Evolutionary conservation across 1,139 yeast genomes (phyloP), one percentile per base, ranked within the genome.

Genomic region (Sugiyamaella novakii): DNA sequence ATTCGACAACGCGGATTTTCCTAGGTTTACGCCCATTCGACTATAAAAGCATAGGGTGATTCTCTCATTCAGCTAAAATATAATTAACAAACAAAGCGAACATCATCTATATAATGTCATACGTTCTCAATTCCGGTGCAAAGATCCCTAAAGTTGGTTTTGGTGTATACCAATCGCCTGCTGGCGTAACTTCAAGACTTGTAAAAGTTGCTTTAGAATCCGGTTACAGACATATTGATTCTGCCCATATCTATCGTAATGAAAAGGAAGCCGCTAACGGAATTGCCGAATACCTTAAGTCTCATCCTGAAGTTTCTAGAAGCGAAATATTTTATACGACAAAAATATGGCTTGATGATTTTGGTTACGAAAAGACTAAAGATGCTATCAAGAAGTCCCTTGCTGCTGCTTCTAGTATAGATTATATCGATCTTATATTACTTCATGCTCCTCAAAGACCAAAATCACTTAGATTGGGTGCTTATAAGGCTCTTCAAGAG

Each of bases 141-240:
- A 58, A 66, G 1, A 78, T 83, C 46, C 88, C 88, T 15, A 68
- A 71, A 1, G 66, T 82, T 18, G 87, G 84, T 0, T 68, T 80
- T n/a, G 87, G 88, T 1, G 75, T 79, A 3, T 82, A 78, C 69
- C 63, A 70, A 50, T 66, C 80, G 1, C 70, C 74, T 46, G 53
- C 59, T 1, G 58, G 56, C 6, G 48, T 30, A 37, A 24, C 43
- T 6, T 10, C 44, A 10, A 21, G 15, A 25, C 75, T 74, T 40
- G 64, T 72, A 59, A 17, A 29, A 21, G 24, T 25, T 14, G 54
- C 54, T 10, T 15, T 55, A 25, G 56, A 65, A 54, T 58, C 62
- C 39, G 75, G 76, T 5, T 72, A 71, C 63, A 63, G 74, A 37
- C 72, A 68, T 51, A 63, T 72, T 42, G 74, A 70, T 54, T 63